Percentiles rank a stretch among this genome's conserved stretches.
Evolutionary conservation across 495 filamentous ascomycete species (phyloP).

Genomic region (Lasiosphaeris hirsuta): DNA sequence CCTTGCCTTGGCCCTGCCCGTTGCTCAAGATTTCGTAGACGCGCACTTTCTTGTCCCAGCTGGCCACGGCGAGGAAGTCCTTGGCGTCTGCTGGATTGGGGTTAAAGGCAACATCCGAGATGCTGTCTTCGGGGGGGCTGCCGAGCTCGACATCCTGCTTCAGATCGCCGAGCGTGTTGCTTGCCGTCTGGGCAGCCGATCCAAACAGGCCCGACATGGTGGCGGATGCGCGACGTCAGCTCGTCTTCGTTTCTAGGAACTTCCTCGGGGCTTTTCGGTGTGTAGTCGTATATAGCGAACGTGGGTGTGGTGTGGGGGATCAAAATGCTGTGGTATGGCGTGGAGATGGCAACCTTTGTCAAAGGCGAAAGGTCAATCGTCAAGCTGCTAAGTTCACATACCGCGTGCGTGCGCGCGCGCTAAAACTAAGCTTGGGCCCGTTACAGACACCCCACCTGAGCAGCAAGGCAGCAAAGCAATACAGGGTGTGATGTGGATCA

Average conservation of each 20-base stretch:
- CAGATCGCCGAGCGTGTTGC: slow-evolving; percentile 82
- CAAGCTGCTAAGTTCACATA: too few relatives aligned
- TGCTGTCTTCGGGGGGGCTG: slow-evolving; percentile 77
- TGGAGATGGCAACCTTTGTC: neutral
- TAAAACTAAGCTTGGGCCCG: neutral
- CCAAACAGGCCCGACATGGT: slow-evolving; percentile 70
- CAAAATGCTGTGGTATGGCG: neutral
- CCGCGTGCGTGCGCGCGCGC: too few relatives aligned
- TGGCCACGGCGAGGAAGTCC: slow-evolving; percentile 77
- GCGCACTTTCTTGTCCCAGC: slow-evolving; percentile 89
- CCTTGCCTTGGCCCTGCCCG: slow-evolving; percentile 68
- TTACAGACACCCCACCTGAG: neutral
- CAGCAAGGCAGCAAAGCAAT: neutral
- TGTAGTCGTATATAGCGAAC: neutral
- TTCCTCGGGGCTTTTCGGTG: neutral
- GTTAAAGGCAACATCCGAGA: slow-evolving; percentile 77
- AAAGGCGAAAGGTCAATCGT: too few relatives aligned
- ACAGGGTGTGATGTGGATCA: neutral
- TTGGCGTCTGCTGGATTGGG: slow-evolving; percentile 48
- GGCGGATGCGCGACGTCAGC: neutral
- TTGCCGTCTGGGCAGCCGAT: slow-evolving; percentile 40
- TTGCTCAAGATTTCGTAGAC: slow-evolving; percentile 78
- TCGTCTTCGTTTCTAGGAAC: neutral
- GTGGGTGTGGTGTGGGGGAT: neutral
- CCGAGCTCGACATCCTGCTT: slow-evolving; percentile 79